Percentiles rank a stretch among this genome's conserved stretches.
These are phyloP conservation scores for Psilocybe mexicana DNA, from an alignment of 1,284 basidiomycete genomes.

Conservation along the genomic window DNA sequence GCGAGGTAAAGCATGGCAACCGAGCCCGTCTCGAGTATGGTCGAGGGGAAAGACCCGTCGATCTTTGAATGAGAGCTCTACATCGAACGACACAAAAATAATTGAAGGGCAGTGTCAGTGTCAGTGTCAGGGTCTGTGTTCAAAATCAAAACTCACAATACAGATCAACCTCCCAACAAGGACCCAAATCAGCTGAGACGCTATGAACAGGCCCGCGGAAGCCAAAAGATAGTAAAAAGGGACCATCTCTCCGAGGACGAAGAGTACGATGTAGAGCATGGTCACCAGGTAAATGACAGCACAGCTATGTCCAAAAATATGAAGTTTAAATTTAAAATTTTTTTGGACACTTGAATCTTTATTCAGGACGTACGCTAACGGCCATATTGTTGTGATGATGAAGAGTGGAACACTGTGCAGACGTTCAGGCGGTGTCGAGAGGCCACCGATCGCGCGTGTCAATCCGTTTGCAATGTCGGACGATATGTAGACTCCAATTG, in stretches of 20 bases:
- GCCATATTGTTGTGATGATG: constrained; percentile 82
- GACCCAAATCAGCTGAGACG: constrained; percentile 78
- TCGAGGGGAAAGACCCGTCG: not conserved
- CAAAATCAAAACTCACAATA: constrained; percentile 43
- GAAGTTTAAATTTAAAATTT: constrained; percentile 1
- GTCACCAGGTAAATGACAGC: constrained; percentile 66
- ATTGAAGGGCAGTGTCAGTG: not conserved
- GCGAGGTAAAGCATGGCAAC: not conserved
- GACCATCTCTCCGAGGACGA: constrained; percentile 66
- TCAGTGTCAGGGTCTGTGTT: too few relatives aligned
- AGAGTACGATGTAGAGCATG: constrained; percentile 77
- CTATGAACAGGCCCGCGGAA: constrained; percentile 67
- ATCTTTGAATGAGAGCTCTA: not conserved
- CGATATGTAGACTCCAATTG: constrained; percentile 72
- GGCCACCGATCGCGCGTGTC: constrained; percentile 57
- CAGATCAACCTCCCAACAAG: constrained; percentile 77
- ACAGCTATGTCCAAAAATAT: constrained; percentile 44
- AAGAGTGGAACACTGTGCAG: constrained; percentile 73
- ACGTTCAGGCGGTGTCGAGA: constrained; percentile 52
- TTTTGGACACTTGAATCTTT: not conserved
- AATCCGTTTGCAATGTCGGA: constrained; percentile 74
- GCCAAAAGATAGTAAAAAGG: constrained; percentile 74
- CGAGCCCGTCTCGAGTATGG: not conserved
- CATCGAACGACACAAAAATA: not conserved
- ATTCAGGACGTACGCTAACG: constrained; percentile 54